A percentile compares a stretch with the other conserved stretches of the same genome.
Conservation (phyloP, 345 rosid species). For the Angophora floribunda region DNA sequence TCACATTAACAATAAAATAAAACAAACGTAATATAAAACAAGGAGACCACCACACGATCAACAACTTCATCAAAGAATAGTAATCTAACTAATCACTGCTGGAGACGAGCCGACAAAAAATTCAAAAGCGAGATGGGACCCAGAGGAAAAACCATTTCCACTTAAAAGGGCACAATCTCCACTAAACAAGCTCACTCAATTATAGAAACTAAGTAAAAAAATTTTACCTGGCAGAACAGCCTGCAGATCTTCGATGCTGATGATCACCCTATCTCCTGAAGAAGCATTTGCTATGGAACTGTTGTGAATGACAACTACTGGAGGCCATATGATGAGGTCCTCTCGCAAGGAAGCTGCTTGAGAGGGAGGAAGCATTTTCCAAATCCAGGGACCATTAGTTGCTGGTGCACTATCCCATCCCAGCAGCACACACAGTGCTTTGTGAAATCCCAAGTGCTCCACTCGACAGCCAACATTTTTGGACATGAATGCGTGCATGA, state of each 20-base stretch:
- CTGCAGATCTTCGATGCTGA: conserved; percentile 17
- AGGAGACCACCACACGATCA: not conserved
- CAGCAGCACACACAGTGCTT: conserved; percentile 41
- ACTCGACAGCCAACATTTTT: conserved; percentile 13
- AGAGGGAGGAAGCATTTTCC: conserved; percentile 8
- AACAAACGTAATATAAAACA: not conserved
- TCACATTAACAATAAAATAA: not conserved
- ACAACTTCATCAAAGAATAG: not conserved
- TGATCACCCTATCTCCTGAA: conserved; percentile 12
- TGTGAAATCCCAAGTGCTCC: conserved; percentile 48
- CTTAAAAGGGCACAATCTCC: not conserved
- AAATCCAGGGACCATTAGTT: conserved; percentile 14
- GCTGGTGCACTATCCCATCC: conserved; percentile 26
- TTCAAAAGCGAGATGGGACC: not conserved
- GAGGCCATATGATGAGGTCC: conserved; percentile 55
- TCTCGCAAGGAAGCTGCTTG: conserved; percentile 31
- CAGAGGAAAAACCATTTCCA: not conserved
- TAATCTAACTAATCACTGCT: not conserved
- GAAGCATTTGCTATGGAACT: conserved; percentile 22
- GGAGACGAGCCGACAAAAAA: not conserved
- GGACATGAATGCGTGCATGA: conserved; percentile 21
- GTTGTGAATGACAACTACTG: conserved; percentile 32
- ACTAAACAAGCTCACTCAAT: not conserved
- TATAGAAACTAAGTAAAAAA: not conserved
- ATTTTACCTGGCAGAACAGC: conserved; percentile 27